Conservation (phyloP, 2,329 filamentous ascomycete genomes). For the Penicillium sp. region DNA sequence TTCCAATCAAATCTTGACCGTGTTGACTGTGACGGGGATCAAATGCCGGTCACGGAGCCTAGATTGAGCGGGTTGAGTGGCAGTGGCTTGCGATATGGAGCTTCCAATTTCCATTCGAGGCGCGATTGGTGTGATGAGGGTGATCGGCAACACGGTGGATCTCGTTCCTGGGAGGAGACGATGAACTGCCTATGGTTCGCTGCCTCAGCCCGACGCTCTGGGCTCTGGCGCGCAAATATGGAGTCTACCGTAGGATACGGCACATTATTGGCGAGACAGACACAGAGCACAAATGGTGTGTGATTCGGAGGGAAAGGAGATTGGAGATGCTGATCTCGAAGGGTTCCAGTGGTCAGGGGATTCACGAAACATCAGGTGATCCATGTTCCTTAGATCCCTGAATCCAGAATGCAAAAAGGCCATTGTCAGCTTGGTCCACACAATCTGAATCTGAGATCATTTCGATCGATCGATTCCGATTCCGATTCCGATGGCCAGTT, state of each 20-base stretch:
- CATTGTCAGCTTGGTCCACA: no score
- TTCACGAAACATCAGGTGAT: not conserved
- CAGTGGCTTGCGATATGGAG: constrained; percentile 16
- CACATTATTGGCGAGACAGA: not conserved
- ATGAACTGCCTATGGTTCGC: constrained; percentile 12
- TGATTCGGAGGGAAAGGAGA: not conserved
- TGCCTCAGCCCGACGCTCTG: constrained; percentile 6
- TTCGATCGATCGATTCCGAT: constrained; percentile 20
- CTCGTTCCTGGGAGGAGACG: constrained; percentile 14
- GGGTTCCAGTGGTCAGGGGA: not conserved
- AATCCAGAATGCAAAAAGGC: constrained; percentile 1
- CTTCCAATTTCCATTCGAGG: constrained; percentile 18
- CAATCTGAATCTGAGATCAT: not conserved
- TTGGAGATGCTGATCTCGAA: not conserved
- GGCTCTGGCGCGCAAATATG: not conserved
- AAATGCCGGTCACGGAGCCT: constrained; percentile 3
- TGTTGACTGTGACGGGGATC: not conserved
- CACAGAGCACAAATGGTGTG: not conserved
- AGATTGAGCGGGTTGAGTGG: not conserved
- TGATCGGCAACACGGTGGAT: constrained; percentile 19
- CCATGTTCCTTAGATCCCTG: not conserved
- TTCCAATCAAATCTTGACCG: not conserved
- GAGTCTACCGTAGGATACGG: not conserved
- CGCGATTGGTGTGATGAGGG: constrained; percentile 19
- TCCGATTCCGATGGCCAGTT: constrained; percentile 7